Percentiles rank a stretch among this genome's conserved stretches.
Evolutionary conservation across 2,329 filamentous ascomycete species (phyloP).

Genomic region (Sporothrix protearum): DNA sequence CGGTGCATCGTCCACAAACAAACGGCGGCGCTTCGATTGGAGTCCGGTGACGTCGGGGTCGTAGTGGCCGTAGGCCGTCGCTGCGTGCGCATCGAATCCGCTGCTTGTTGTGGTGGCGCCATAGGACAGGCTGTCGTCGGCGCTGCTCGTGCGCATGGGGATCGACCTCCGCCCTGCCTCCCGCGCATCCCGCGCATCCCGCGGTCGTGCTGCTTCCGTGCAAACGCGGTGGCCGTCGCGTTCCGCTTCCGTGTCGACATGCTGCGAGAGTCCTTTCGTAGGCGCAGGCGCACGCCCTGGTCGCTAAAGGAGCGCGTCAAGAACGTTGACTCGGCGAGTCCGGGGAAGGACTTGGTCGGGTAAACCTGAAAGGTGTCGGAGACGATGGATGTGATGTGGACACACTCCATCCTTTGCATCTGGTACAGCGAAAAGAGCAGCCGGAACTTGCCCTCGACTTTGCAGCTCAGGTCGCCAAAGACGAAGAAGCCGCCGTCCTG

Average conservation of each 20-base stretch:
- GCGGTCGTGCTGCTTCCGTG: constrained; percentile 28
- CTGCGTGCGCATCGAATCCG: constrained; percentile 19
- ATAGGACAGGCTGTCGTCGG: constrained; percentile 21
- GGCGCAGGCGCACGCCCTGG: constrained; percentile 76
- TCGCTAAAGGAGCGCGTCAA: constrained; percentile 84
- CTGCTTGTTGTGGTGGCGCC: constrained; percentile 14
- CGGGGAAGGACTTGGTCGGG: constrained; percentile 59
- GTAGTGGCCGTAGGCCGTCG: constrained; percentile 20
- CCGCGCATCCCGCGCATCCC: constrained; percentile 19
- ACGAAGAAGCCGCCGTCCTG: constrained; percentile 82
- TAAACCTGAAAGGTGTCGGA: constrained; percentile 67
- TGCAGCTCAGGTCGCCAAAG: constrained; percentile 83
- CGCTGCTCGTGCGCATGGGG: neutral
- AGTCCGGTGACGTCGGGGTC: constrained; percentile 11
- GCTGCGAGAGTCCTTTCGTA: constrained; percentile 76
- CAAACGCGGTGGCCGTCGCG: constrained; percentile 32
- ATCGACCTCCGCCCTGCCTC: constrained; percentile 15
- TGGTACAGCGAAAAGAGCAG: constrained; percentile 77
- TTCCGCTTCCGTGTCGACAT: constrained; percentile 48
- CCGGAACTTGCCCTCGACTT: constrained; percentile 66
- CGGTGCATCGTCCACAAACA: constrained; percentile 20
- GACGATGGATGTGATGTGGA: constrained; percentile 42
- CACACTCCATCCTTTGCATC: constrained; percentile 46
- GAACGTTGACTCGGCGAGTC: constrained; percentile 62
- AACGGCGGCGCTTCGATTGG: constrained; percentile 23